Base-by-base conservation (phyloP, 352 stramenopile genomes). In the Phytophthora fragariaefolia region DNA sequence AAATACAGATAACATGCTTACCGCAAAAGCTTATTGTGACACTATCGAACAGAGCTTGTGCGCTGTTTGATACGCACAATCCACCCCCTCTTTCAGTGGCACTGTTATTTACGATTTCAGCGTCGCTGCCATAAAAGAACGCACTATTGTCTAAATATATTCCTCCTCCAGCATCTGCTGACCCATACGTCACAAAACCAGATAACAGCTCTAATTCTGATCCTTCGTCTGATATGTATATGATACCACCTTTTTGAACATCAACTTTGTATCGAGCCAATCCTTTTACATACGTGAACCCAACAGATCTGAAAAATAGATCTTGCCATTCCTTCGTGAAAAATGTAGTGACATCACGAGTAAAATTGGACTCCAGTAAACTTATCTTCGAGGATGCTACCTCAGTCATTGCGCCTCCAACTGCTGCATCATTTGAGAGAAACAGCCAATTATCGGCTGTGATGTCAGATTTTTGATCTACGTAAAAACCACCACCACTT, bases 81-180 rank as follows among this genome's bases (percentile, higher is more conserved):
- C 83, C 82, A 8, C 83, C 83, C 0, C 83, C 83, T 20, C 73
- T 66, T 28, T 90, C 79, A 4, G 43, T 74, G 7, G 76, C 83
- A 13, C 28, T 64, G 45, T 89, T 90, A 26, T 82, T 48, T 4
- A 52, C 49, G 8, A 91, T 63, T 12, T 65, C 58, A 1, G 73
- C 76, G 3, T 66, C 18, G 1, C 40, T 8, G 4, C 63, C 58
- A 26, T 66, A 49, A 22, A 91, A 45, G 27, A 66, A 42, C 3
- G 74, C 73, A 24, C 66, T 61, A 22, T 28, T 51, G 7, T 73
- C 69, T 6, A 82, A 53, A 6, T 77, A 87, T 2, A 71, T 61
- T 0, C 68, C 83, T 17, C 83, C 83, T 3, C 83, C 83, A 2
- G 69, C 80, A 20, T 85, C 75, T 5, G 79, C 83, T 7, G 56